Evolutionary conservation across 805 yeast species (phyloP).

Genomic region (Debaryomyces maramus): DNA sequence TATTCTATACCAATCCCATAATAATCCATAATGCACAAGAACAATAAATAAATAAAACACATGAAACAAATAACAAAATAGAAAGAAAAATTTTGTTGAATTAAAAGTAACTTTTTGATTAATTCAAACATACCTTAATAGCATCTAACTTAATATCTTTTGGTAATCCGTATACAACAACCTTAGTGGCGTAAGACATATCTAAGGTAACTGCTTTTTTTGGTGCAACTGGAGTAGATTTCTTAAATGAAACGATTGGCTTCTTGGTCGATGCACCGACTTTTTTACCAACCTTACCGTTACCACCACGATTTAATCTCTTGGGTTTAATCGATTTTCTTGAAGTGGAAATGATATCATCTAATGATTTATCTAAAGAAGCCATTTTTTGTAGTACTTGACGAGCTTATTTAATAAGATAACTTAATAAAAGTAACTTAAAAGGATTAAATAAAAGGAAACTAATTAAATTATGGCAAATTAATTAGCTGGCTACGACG

Average conservation of each 20-base stretch:
- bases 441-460: neutral
- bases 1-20: neutral
- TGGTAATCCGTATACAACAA: constrained; percentile 83
- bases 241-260: constrained; percentile 32
- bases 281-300: constrained; percentile 38
- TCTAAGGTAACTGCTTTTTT: constrained; percentile 32
- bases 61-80: constrained; percentile 4
- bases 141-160: constrained; percentile 81
- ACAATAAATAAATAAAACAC: neutral
- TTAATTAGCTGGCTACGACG: neutral
- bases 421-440: neutral
- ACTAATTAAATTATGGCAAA: constrained; percentile 1
- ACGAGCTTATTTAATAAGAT: constrained; percentile 8
- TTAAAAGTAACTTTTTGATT: constrained; percentile 2
- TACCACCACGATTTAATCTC: constrained; percentile 24
- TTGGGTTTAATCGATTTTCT: constrained; percentile 31
- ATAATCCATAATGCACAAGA: neutral
- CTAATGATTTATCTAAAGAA: constrained; percentile 88
- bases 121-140: constrained; percentile 71
- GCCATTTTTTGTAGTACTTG: constrained; percentile 49
- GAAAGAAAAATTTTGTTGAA: constrained; percentile 3
- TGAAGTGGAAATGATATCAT: constrained; percentile 81
- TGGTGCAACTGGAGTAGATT: constrained; percentile 18
- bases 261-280: constrained; percentile 32
- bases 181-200: constrained; percentile 68